Evolutionary conservation across 371 early-diverging fungal species (phyloP).

Genomic region (Basidiobolus heterosporus): DNA sequence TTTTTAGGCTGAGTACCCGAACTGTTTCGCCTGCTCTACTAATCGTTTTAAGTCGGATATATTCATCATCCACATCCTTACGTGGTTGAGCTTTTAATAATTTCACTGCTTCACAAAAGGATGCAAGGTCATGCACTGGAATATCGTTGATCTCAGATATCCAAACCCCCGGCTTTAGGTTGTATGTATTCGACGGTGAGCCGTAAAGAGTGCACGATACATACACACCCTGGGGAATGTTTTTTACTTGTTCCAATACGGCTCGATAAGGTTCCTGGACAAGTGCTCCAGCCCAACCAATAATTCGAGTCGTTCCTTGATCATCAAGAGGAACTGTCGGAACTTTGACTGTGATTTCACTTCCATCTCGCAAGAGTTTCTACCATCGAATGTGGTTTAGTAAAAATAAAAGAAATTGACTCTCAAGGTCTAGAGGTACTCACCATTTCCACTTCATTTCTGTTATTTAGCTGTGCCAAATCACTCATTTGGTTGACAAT

Average conservation of each 20-base stretch:
- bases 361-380: slow-evolving; percentile 40
- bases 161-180: slow-evolving; percentile 40
- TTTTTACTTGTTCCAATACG: slow-evolving; percentile 59
- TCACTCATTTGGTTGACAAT: slow-evolving; percentile 53
- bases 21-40: slow-evolving; percentile 31
- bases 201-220: slow-evolving; percentile 54
- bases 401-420: not conserved
- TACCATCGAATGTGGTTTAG: slow-evolving; percentile 4
- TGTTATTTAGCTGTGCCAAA: slow-evolving; percentile 20
- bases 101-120: slow-evolving; percentile 30
- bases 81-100: slow-evolving; percentile 9
- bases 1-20: slow-evolving; percentile 41
- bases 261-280: slow-evolving; percentile 67
- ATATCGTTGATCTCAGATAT: slow-evolving; percentile 36
- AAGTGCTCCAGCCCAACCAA: slow-evolving; percentile 75
- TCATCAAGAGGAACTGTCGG: slow-evolving; percentile 33
- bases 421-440: not conserved
- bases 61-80: slow-evolving; percentile 30
- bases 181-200: slow-evolving; percentile 45
- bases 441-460: slow-evolving; percentile 26
- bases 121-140: slow-evolving; percentile 22
- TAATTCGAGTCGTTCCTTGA: slow-evolving; percentile 34
- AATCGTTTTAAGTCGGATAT: slow-evolving; percentile 49
- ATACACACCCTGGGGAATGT: slow-evolving; percentile 54
- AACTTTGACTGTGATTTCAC: slow-evolving; percentile 23